Evolutionary conservation across 2,329 filamentous ascomycete species (phyloP).

Genomic region (Cercospora nicotianae): DNA sequence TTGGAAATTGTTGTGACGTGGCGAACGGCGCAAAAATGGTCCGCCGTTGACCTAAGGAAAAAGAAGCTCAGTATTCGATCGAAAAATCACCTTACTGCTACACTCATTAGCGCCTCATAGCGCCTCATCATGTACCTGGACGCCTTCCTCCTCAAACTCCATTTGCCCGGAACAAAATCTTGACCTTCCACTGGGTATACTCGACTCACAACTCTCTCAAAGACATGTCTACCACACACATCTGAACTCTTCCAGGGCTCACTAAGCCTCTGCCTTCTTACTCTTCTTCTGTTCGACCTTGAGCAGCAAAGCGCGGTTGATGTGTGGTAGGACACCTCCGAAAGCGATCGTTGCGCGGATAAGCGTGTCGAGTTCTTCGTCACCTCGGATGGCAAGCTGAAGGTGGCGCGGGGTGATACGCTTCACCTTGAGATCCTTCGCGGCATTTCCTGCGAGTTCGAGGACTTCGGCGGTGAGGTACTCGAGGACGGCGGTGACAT

Average conservation of each 20-base stretch:
- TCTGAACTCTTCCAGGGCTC: neutral
- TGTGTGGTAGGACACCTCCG: slow-evolving; percentile 96
- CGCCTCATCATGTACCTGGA: slow-evolving; percentile 9
- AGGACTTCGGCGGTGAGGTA: slow-evolving; percentile 99
- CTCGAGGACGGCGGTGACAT: slow-evolving; percentile 96
- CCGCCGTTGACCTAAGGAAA: neutral
- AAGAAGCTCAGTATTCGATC: slow-evolving; percentile 11
- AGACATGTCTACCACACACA: slow-evolving; percentile 8
- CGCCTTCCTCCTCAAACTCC: slow-evolving; percentile 10
- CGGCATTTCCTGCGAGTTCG: slow-evolving; percentile 96
- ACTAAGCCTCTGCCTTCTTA: slow-evolving; percentile 55
- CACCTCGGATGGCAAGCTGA: slow-evolving; percentile 90
- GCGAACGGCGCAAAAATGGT: neutral
- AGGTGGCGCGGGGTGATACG: slow-evolving; percentile 99
- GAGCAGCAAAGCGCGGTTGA: slow-evolving; percentile 93
- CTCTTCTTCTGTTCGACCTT: slow-evolving; percentile 99
- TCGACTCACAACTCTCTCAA: slow-evolving; percentile 7
- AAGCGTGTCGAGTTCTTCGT: slow-evolving; percentile 96
- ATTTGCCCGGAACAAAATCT: slow-evolving; percentile 5
- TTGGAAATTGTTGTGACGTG: neutral
- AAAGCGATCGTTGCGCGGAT: slow-evolving; percentile 98
- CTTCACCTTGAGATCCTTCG: slow-evolving; percentile 99
- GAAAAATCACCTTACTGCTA: slow-evolving; percentile 12
- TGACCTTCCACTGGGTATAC: slow-evolving; percentile 13
- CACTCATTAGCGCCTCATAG: slow-evolving; percentile 10